A percentile compares a stretch with the other conserved stretches of the same genome.
phyloP scores from a whole-genome alignment of 805 yeast genomes.

The Peterozyma toletana region DNA sequence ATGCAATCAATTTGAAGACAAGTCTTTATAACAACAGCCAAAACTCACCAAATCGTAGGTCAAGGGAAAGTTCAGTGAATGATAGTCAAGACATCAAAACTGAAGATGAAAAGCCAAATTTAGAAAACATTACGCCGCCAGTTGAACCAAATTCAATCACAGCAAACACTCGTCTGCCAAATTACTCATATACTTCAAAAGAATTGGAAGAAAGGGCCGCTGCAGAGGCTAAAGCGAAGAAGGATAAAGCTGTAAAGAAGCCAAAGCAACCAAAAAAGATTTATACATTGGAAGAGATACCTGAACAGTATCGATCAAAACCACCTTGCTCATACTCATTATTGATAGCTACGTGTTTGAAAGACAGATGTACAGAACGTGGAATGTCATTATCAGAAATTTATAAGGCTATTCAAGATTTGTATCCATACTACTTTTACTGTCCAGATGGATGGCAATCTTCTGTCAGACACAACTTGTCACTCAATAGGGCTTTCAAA shows the following conservation, averaged over 20 bases:
- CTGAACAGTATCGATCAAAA: slow-evolving; percentile 76
- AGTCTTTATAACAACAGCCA: slow-evolving; percentile 28
- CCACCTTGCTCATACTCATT: slow-evolving; percentile 80
- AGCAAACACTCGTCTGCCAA: background rate
- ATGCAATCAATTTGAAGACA: slow-evolving; percentile 50
- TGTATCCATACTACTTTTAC: slow-evolving; percentile 86
- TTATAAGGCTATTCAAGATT: slow-evolving; percentile 76
- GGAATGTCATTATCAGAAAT: slow-evolving; percentile 85
- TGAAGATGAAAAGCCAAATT: background rate
- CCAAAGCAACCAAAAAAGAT: slow-evolving; percentile 53
- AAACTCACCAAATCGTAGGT: slow-evolving; percentile 12
- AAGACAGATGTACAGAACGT: slow-evolving; percentile 54
- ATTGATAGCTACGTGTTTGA: slow-evolving; percentile 71
- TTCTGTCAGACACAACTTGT: slow-evolving; percentile 83
- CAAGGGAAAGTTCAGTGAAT: slow-evolving; percentile 16
- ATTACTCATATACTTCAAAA: background rate
- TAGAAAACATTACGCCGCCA: background rate
- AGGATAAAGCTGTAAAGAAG: slow-evolving; percentile 32
- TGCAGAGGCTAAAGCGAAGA: background rate
- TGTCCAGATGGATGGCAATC: slow-evolving; percentile 99
- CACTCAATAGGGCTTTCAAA: slow-evolving; percentile 77
- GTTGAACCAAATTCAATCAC: slow-evolving; percentile 1
- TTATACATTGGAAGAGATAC: slow-evolving; percentile 78
- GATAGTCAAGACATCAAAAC: slow-evolving; percentile 8
- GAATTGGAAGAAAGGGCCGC: background rate